phyloP scores from a whole-genome alignment of 1,139 yeast species.

The Kodamaea arcana region DNA sequence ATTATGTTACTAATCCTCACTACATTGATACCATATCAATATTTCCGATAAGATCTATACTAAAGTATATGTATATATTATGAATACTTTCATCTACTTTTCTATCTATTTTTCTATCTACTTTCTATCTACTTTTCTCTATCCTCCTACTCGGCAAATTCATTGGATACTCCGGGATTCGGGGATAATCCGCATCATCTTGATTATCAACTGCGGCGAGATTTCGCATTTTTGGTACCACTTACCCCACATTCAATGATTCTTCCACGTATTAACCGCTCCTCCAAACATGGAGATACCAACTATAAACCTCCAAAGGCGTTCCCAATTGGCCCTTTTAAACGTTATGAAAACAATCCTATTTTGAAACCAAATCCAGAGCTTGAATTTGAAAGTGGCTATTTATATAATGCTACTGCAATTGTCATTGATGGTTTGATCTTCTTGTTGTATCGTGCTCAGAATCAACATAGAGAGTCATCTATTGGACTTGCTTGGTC shows the following conservation, averaged over 20 bases:
- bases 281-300: conserved; percentile 30
- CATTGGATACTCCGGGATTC: neutral
- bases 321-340: conserved; percentile 45
- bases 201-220: too few species aligned
- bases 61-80: too few species aligned
- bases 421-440: conserved; percentile 40
- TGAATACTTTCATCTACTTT: too few species aligned
- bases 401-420: conserved; percentile 43
- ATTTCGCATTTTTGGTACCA: too few species aligned
- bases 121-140: too few species aligned
- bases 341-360: conserved; percentile 33
- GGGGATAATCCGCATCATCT: neutral
- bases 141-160: neutral
- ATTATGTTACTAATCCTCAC: too few species aligned
- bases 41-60: too few species aligned
- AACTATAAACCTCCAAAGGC: conserved; percentile 31
- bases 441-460: conserved; percentile 39
- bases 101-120: too few species aligned
- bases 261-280: conserved; percentile 25
- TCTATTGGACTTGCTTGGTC: conserved; percentile 44
- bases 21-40: too few species aligned
- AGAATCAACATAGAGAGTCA: conserved; percentile 31
- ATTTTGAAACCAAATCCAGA: conserved; percentile 38
- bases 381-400: conserved; percentile 38
- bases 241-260: conserved; percentile 17